Evolutionary conservation across 2,329 filamentous ascomycete genomes (phyloP).

Genomic region (Aureobasidium zeae): DNA sequence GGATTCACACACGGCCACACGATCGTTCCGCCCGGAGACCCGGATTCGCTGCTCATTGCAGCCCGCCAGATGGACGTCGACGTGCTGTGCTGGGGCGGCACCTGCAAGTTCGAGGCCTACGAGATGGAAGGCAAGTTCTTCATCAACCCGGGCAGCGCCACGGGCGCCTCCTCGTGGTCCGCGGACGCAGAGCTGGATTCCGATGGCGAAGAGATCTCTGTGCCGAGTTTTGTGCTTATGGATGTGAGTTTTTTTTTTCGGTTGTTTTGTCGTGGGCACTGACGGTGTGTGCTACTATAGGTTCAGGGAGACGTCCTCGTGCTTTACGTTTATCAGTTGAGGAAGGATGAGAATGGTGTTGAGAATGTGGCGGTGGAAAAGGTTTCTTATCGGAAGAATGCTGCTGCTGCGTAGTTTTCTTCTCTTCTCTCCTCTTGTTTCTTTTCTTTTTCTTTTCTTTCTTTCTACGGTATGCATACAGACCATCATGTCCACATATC

Average conservation of each 20-base stretch:
- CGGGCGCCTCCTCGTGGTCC: constrained; percentile 53
- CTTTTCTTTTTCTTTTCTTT: too few species aligned
- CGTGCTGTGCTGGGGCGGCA: constrained; percentile 59
- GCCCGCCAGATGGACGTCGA: constrained; percentile 64
- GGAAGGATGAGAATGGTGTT: constrained; percentile 43
- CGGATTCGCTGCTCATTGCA: constrained; percentile 57
- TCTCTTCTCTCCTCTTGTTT: too few species aligned
- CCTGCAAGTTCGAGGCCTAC: constrained; percentile 61
- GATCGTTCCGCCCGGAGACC: constrained; percentile 60
- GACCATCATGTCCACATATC: too few species aligned
- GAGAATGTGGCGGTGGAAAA: constrained; percentile 49
- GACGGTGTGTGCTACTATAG: too few species aligned
- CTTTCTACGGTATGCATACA: too few species aligned
- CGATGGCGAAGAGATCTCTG: constrained; percentile 54
- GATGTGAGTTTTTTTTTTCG: constrained; percentile 87
- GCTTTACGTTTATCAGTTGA: constrained; percentile 73
- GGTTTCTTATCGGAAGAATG: constrained; percentile 43
- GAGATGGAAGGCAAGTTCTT: constrained; percentile 66
- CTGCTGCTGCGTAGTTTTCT: too few species aligned
- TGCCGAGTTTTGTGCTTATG: constrained; percentile 93
- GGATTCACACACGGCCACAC: constrained; percentile 64
- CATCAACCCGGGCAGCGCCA: constrained; percentile 59
- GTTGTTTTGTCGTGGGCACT: too few species aligned
- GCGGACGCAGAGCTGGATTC: constrained; percentile 29
- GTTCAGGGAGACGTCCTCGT: constrained; percentile 94